A percentile compares a stretch with the other conserved stretches of the same genome.
phyloP scores from a whole-genome alignment of 1,284 basidiomycete genomes.

The Takashimella tepidaria region DNA sequence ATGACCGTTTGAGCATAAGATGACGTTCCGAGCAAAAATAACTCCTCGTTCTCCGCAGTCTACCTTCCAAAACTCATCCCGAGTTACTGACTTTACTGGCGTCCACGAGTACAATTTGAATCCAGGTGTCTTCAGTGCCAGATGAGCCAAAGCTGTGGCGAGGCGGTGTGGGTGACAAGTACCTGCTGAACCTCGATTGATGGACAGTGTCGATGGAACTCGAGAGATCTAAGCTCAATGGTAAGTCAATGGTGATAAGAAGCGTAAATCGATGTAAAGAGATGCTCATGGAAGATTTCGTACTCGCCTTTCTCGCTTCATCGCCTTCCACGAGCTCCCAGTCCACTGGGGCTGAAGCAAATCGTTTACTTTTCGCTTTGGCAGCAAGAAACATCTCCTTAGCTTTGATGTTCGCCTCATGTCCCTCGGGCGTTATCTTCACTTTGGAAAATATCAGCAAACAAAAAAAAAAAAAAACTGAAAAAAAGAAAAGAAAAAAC shows the following conservation, averaged over 20 bases:
- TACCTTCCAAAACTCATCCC: slow-evolving; percentile 13
- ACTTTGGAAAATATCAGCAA: no score
- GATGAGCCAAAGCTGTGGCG: slow-evolving; percentile 10
- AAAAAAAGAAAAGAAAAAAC: no score
- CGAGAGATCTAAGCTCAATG: neutral
- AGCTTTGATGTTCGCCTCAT: neutral
- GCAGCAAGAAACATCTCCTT: neutral
- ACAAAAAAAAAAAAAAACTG: no score
- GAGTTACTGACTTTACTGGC: slow-evolving; percentile 10
- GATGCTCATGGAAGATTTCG: no score
- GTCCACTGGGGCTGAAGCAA: neutral
- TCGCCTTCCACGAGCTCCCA: neutral
- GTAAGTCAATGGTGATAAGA: no score
- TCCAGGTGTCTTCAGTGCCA: neutral
- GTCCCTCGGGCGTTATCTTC: neutral
- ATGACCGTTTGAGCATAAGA: slow-evolving; percentile 38
- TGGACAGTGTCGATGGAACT: neutral
- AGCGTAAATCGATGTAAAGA: no score
- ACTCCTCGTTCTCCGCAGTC: slow-evolving; percentile 20
- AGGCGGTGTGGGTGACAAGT: slow-evolving; percentile 16
- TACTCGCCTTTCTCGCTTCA: neutral
- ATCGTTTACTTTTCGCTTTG: neutral
- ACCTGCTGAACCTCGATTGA: neutral
- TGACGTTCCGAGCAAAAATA: slow-evolving; percentile 23
- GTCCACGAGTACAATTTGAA: slow-evolving; percentile 19